phyloP scores from a whole-genome alignment of 2,329 filamentous ascomycete species.

The Aspergillus quadrilineatus region DNA sequence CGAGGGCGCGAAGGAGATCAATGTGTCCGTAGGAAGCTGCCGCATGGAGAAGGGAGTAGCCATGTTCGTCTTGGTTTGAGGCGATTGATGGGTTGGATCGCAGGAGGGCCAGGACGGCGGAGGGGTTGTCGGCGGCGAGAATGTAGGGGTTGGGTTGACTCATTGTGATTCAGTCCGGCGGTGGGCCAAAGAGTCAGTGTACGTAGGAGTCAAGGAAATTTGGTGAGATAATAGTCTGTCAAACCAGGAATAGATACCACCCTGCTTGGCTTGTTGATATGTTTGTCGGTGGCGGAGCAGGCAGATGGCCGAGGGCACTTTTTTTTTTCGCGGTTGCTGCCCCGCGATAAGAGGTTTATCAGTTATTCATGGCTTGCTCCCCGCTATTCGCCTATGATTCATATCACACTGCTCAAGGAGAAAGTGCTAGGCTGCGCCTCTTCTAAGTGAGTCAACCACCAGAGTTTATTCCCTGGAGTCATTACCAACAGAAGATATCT shows the following conservation, averaged over 20 bases:
- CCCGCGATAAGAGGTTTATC: slow-evolving; percentile 20
- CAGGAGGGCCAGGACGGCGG: slow-evolving; percentile 71
- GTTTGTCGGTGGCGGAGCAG: slow-evolving; percentile 12
- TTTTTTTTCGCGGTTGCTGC: slow-evolving; percentile 9
- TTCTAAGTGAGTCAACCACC: not conserved
- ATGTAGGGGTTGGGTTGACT: slow-evolving; percentile 63
- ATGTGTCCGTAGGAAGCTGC: slow-evolving; percentile 89
- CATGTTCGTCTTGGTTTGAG: slow-evolving; percentile 78
- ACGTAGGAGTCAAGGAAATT: not conserved
- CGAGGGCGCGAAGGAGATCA: slow-evolving; percentile 71
- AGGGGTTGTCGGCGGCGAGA: slow-evolving; percentile 78
- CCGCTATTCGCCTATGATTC: slow-evolving; percentile 8
- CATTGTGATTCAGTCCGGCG: slow-evolving; percentile 26
- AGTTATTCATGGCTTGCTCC: not conserved
- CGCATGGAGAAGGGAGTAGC: slow-evolving; percentile 92
- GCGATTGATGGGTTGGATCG: slow-evolving; percentile 73
- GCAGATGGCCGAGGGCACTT: not conserved
- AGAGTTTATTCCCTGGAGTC: not conserved
- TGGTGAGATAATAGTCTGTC: not conserved
- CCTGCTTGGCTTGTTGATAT: not conserved
- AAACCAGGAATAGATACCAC: not conserved
- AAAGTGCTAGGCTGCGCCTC: slow-evolving; percentile 10
- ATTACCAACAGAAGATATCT: not conserved
- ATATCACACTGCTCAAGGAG: slow-evolving; percentile 3
- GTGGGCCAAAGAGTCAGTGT: slow-evolving; percentile 14